phyloP scores from a whole-genome alignment of 208 protist genomes.

The Leishmania guyanensis region DNA sequence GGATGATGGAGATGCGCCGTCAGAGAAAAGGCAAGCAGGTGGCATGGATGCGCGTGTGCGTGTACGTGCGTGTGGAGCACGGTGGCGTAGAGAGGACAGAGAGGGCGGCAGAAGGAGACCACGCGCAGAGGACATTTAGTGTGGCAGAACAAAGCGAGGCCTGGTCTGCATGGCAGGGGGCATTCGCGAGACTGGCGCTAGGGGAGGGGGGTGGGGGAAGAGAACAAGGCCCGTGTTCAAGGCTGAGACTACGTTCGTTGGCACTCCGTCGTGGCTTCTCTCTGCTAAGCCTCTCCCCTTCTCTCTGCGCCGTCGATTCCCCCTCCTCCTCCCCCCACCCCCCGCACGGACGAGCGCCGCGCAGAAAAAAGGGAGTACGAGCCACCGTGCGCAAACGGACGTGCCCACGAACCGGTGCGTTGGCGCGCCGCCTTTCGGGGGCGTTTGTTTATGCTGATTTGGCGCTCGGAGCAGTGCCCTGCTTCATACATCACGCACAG shows the following conservation, averaged over 20 bases:
- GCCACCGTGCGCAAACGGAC: too few relatives aligned
- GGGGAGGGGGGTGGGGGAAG: too few relatives aligned
- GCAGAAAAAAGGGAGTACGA: too few relatives aligned
- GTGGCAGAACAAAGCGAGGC: too few relatives aligned
- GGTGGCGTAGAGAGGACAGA: background rate
- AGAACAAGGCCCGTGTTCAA: too few relatives aligned
- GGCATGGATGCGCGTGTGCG: background rate
- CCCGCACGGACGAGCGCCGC: too few relatives aligned
- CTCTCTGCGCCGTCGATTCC: too few relatives aligned
- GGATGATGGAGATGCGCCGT: background rate
- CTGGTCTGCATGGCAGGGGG: background rate
- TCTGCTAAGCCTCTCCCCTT: too few relatives aligned
- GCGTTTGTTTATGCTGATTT: background rate
- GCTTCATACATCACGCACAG: background rate
- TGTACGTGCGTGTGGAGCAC: background rate
- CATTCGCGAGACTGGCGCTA: background rate
- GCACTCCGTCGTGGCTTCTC: too few relatives aligned
- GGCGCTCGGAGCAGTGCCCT: background rate
- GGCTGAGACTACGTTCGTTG: too few relatives aligned
- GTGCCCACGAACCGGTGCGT: background rate
- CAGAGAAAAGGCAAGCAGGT: background rate
- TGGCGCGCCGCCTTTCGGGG: background rate
- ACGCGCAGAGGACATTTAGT: too few relatives aligned
- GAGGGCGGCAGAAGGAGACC: background rate
- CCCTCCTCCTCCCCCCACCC: too few relatives aligned